Percentiles rank a stretch among this genome's conserved stretches.
phyloP scores from a whole-genome alignment of 345 rosid genomes.

The Melaleuca alternifolia region DNA sequence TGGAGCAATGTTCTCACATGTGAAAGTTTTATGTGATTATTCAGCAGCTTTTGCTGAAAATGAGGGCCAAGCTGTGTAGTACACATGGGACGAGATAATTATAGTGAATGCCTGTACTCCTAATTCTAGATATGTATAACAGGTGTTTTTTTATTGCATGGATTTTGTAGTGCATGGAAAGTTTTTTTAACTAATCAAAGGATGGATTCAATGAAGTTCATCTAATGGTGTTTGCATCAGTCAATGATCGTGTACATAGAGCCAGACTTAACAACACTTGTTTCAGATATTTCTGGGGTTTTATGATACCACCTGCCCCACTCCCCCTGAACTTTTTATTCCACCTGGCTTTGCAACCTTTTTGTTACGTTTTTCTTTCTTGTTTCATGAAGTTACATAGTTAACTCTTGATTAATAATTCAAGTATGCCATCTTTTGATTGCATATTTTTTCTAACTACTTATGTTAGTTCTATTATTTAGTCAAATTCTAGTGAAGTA shows the following conservation, averaged over 20 bases:
- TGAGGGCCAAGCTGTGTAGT: not conserved
- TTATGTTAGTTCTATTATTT: not conserved
- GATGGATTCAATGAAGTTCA: not conserved
- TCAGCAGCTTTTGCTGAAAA: not conserved
- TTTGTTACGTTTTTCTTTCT: not conserved
- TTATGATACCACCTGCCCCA: not conserved
- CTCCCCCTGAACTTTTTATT: not conserved
- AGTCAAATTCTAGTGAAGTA: not conserved
- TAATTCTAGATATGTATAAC: not conserved
- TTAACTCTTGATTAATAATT: not conserved
- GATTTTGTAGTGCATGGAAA: not conserved
- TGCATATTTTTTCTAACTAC: not conserved
- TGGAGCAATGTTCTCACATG: not conserved
- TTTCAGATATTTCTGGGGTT: not conserved
- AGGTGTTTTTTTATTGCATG: not conserved
- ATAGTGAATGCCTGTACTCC: not conserved
- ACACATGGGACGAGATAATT: not conserved
- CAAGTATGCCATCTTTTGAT: not conserved
- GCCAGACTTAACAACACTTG: not conserved
- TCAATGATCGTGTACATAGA: not conserved
- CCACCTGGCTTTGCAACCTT: not conserved
- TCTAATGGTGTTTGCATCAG: not conserved
- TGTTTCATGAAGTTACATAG: not conserved
- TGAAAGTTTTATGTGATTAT: not conserved
- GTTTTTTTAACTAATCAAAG: not conserved